phyloP scores from a whole-genome alignment of 2,329 filamentous ascomycete species.

The Phialophora tarda region DNA sequence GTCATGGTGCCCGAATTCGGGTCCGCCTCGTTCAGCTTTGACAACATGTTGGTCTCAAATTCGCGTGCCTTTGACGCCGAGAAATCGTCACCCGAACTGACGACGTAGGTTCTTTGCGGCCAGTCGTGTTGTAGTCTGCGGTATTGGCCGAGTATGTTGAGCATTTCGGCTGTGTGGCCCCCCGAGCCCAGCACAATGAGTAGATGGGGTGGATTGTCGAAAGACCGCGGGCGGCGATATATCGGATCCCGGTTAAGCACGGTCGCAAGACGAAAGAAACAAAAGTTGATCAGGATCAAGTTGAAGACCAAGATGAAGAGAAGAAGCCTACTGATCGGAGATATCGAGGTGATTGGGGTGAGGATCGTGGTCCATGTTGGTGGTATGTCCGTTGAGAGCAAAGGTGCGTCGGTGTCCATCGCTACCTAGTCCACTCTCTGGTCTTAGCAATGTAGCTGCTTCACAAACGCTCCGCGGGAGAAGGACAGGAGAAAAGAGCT shows the following conservation, averaged over 20 bases:
- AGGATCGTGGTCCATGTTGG: slow-evolving; percentile 17
- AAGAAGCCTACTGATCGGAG: slow-evolving; percentile 15
- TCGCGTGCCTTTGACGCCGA: slow-evolving; percentile 68
- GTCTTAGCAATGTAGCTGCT: background rate
- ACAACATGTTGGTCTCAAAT: slow-evolving; percentile 65
- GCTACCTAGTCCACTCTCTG: background rate
- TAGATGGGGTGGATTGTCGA: slow-evolving; percentile 60
- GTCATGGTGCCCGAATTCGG: background rate
- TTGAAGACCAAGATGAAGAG: slow-evolving; percentile 15
- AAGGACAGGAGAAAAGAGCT: background rate
- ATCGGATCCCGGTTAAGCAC: slow-evolving; percentile 22
- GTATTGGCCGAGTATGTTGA: slow-evolving; percentile 75
- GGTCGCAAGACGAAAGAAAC: slow-evolving; percentile 30
- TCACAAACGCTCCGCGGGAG: background rate
- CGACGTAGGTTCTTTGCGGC: slow-evolving; percentile 77
- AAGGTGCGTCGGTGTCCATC: background rate
- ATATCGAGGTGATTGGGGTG: slow-evolving; percentile 12
- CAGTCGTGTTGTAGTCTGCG: slow-evolving; percentile 49
- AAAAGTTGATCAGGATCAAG: slow-evolving; percentile 30
- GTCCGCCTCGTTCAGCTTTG: slow-evolving; percentile 64
- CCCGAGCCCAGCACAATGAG: slow-evolving; percentile 88
- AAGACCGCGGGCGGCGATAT: slow-evolving; percentile 10
- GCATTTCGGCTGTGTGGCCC: slow-evolving; percentile 94
- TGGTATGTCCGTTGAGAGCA: background rate
- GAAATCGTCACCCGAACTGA: slow-evolving; percentile 76